Evolutionary conservation across 1,284 basidiomycete species (phyloP).

Genomic region (Porodaedalea pini): DNA sequence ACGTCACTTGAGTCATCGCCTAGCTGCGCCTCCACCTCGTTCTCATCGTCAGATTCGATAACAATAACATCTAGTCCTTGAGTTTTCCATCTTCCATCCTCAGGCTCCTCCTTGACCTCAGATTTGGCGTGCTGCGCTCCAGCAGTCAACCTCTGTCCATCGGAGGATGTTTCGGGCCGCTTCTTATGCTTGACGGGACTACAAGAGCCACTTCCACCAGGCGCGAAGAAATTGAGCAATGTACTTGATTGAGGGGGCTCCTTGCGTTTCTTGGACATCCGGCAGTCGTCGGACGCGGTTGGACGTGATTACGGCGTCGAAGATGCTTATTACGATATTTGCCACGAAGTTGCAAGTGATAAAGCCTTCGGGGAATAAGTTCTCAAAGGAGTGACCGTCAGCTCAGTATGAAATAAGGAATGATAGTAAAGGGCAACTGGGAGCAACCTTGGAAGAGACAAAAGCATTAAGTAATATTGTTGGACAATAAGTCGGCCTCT

Average conservation of each 20-base stretch:
- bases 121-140: neutral
- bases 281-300: neutral
- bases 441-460: too few relatives aligned
- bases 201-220: constrained; percentile 12
- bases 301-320: too few relatives aligned
- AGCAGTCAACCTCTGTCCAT: constrained; percentile 7
- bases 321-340: too few relatives aligned
- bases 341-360: too few relatives aligned
- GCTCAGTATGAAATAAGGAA: too few relatives aligned
- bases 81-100: constrained; percentile 17
- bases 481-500: too few relatives aligned
- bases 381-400: too few relatives aligned
- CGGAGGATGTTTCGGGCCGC: constrained; percentile 13
- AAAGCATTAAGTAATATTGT: too few relatives aligned
- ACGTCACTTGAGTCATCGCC: constrained; percentile 20
- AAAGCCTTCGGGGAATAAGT: too few relatives aligned
- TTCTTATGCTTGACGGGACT: constrained; percentile 25
- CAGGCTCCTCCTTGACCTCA: neutral
- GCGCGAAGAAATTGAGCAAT: constrained; percentile 50
- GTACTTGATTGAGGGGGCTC: constrained; percentile 38
- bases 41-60: constrained; percentile 54
- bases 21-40: constrained; percentile 29
- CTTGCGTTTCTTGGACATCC: constrained; percentile 40
- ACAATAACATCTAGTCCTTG: constrained; percentile 51
- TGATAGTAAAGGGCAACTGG: too few relatives aligned